Base-by-base conservation (phyloP, 2,329 filamentous ascomycete species). In the Elsinoe necatrix region DNA sequence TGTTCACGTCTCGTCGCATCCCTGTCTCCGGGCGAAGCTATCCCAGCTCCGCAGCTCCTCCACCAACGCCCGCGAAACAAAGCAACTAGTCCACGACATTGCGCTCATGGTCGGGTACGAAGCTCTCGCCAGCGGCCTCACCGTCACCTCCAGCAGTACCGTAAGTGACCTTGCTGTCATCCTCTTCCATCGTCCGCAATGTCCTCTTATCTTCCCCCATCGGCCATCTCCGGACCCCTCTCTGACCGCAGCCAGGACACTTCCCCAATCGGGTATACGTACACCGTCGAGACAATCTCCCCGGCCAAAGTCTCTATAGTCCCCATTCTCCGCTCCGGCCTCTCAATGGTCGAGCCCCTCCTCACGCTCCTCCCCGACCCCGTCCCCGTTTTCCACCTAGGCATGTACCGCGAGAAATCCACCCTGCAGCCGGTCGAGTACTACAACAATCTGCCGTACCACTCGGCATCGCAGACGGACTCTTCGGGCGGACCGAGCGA, bases 361-460 rank as follows among this genome's bases (percentile, higher is more conserved):
- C 14, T 43, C 35, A 39, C 43, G 25, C 79, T 97, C 65, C 88
- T 97, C 58, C 91, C 92, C 16, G 69, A 72, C 35, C 80, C 89
- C 12, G 87, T 92, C 29, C 85, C 90, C 5, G 82, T 96, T 61
- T 90, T 97, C 75, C 92, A 97, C 70, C 85, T 97, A 6, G 92
- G 93, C 63, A 85, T 97, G 67, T 97, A 92, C 78, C 89, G 91
- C 67, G 91, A 96, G 70, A 89, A 87, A 59, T 82, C 83, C 57
- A 92, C 88, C 43, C 84, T 96, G 57, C 83, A 89, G 66, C 89
- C 91, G 2, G 91, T 96, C 58, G 91, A 95, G 73, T 95, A 96
- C 80, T 96, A 96, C 80, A 96, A 96, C 78, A 95, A 95, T 72
- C 84, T 96, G 18, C 90, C 90, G 34, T 85, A 88, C 72, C 86